Evolutionary conservation across 2,329 filamentous ascomycete genomes (phyloP), one percentile per base, ranked within the genome.

Genomic region (Dactylellina leptospora): DNA sequence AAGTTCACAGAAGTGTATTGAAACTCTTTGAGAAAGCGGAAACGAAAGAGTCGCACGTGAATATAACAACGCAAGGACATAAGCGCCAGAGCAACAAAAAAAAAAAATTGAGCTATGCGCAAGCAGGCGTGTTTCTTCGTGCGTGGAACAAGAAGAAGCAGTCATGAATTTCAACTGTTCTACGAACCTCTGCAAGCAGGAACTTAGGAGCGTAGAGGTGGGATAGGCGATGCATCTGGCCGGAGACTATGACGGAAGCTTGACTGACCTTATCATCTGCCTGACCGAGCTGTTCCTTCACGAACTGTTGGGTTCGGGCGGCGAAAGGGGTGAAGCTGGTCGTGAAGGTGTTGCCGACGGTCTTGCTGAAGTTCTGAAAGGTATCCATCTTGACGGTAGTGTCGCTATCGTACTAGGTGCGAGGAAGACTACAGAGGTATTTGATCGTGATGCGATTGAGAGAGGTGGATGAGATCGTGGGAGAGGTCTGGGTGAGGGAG

Each of bases 261-360:
- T 62, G 38, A 69, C 72, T 74, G 72, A 92, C 91, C 89, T 95
- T 97, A 81, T 97, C 95, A 76, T 96, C 93, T 74, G 88, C 91
- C 82, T 96, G 91, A 55, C 95, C 95, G 74, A 97, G 87, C 83
- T 97, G 93, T 83, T 99, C 95, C 85, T 96, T 97, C 80, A 96
- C 91, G 84, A 93, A 96, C 84, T 99, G 95, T 81, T 96, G 92
- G 64, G 92, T 97, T 79, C 93, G 90, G 78, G 92, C 90, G 75
- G 93, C 92, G 80, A 96, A 96, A 33, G 95, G 95, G 75, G 91
- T 92, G 82, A 97, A 84, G 79, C 84, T 84, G 77, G 75, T 79
- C 33, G 10, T 59, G 61, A 75, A 55, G 47, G 75, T 74, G 75
- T 78, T 74, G 78, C 84, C 85, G 78, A 90, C 84, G 81, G 85